phyloP scores from a whole-genome alignment of 305 asterid species.

The Solanum hybrid region DNA sequence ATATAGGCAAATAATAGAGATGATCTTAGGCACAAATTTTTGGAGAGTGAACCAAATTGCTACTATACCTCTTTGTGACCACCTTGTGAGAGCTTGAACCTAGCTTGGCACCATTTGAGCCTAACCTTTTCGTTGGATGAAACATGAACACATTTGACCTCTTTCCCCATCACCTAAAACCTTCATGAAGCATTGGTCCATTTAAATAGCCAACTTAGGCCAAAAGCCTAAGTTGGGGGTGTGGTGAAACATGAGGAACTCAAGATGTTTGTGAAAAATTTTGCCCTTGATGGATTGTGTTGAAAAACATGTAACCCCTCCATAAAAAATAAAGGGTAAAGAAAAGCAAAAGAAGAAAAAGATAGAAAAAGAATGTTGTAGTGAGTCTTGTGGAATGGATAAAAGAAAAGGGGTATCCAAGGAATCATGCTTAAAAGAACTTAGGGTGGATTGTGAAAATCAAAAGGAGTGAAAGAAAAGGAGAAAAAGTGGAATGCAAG shows the following conservation, averaged over 20 bases:
- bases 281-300: too few species aligned
- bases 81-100: not conserved
- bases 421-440: not conserved
- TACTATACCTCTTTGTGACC: not conserved
- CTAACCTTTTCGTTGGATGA: not conserved
- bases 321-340: not conserved
- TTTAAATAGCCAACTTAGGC: too few species aligned
- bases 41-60: not conserved
- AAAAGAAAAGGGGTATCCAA: not conserved
- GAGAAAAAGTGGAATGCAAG: not conserved
- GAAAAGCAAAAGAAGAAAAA: not conserved
- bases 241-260: too few species aligned
- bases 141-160: not conserved
- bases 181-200: not conserved
- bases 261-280: too few species aligned
- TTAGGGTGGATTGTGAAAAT: not conserved
- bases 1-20: not conserved
- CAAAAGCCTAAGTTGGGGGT: too few species aligned
- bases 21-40: not conserved
- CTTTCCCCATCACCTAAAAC: not conserved
- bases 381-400: not conserved
- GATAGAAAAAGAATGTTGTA: not conserved
- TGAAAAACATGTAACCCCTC: too few species aligned
- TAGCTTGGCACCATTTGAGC: not conserved
- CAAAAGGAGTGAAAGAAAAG: not conserved